These are phyloP conservation scores for Phytophthora sp. DNA, from an alignment of 352 stramenopile genomes.

Conservation along the genomic window DNA sequence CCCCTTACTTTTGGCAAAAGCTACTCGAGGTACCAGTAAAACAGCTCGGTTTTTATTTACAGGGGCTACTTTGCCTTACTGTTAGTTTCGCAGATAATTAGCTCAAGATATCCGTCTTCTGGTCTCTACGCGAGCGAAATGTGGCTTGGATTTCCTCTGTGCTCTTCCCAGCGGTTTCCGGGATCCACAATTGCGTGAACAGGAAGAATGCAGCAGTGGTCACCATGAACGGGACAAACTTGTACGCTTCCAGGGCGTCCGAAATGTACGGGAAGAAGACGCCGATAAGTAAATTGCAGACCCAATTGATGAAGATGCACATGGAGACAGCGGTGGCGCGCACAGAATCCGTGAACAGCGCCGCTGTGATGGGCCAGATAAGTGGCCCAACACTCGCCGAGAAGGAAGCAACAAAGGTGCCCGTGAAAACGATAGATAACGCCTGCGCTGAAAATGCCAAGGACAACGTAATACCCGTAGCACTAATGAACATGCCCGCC, in stretches of 20 bases:
- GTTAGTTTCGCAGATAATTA: background rate
- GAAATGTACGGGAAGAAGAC: constrained; percentile 65
- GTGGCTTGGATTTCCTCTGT: constrained; percentile 62
- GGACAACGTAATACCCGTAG: constrained; percentile 47
- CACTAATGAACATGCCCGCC: constrained; percentile 57
- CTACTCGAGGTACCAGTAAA: too few species aligned
- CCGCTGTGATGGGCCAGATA: constrained; percentile 53
- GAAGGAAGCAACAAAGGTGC: constrained; percentile 53
- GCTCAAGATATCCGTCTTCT: constrained; percentile 13
- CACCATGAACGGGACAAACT: constrained; percentile 59
- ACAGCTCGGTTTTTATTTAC: constrained; percentile 10
- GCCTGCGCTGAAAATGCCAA: constrained; percentile 32
- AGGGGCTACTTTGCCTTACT: background rate
- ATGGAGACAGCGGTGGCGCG: constrained; percentile 50
- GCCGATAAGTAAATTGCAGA: constrained; percentile 61
- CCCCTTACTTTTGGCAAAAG: too few species aligned
- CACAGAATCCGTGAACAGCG: constrained; percentile 66
- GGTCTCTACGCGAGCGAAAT: constrained; percentile 28
- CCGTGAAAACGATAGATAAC: constrained; percentile 58
- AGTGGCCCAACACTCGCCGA: constrained; percentile 58
- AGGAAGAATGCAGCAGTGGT: constrained; percentile 45
- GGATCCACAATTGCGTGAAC: constrained; percentile 41
- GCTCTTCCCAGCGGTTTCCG: constrained; percentile 67
- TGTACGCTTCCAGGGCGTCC: constrained; percentile 42
- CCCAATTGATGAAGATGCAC: constrained; percentile 59